phyloP scores from a whole-genome alignment of 441 rosid genomes.

The Eruca vesicaria region DNA sequence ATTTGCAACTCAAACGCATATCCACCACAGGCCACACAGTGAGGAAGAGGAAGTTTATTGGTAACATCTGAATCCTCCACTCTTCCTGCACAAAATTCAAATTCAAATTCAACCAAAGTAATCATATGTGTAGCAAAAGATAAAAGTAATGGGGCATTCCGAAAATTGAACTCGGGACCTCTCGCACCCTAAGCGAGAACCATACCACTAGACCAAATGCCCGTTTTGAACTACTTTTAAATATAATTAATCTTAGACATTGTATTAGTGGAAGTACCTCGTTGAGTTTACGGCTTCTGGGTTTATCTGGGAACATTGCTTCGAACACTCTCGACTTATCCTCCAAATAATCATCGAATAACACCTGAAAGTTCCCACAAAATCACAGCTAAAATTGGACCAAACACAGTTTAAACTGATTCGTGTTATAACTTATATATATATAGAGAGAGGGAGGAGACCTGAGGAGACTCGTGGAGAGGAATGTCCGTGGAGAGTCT shows the following conservation, averaged over 20 bases:
- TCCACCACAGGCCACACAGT: slow-evolving; percentile 82
- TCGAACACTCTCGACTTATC: slow-evolving; percentile 76
- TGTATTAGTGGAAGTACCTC: slow-evolving; percentile 45
- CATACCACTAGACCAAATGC: slow-evolving; percentile 84
- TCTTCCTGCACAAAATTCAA: slow-evolving; percentile 49
- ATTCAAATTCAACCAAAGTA: neutral
- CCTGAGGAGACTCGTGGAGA: slow-evolving; percentile 85
- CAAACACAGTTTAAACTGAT: neutral
- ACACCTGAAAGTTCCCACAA: slow-evolving; percentile 46
- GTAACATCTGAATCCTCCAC: slow-evolving; percentile 93
- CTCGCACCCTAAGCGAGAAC: slow-evolving; percentile 86
- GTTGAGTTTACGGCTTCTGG: slow-evolving; percentile 60
- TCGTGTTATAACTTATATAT: neutral
- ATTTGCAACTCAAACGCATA: slow-evolving; percentile 71
- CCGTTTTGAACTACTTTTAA: slow-evolving; percentile 41
- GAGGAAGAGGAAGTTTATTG: slow-evolving; percentile 67
- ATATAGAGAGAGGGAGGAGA: slow-evolving; percentile 3
- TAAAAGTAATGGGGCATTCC: slow-evolving; percentile 45
- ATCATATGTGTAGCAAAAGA: neutral
- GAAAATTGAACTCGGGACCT: slow-evolving; percentile 78
- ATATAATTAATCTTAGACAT: slow-evolving; percentile 41
- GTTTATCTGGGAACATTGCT: slow-evolving; percentile 86
- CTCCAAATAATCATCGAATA: slow-evolving; percentile 82
- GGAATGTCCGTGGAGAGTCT: slow-evolving; percentile 76
- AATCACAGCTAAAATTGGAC: neutral